These are phyloP conservation scores for Suillus cothurnatus DNA, from an alignment of 768 basidiomycete species.

Conservation along the genomic window DNA sequence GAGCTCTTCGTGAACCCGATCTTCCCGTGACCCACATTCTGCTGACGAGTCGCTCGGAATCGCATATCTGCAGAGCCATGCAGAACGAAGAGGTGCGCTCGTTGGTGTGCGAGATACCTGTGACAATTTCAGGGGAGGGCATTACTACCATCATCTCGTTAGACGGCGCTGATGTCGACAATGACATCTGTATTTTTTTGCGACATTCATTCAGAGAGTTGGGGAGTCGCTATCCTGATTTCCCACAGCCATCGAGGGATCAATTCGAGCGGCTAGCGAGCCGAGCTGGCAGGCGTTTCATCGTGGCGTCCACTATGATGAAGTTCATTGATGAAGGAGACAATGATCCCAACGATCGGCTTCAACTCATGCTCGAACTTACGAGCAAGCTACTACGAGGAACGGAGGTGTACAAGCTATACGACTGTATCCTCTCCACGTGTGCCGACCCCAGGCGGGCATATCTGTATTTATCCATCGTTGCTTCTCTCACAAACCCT, in stretches of 20 bases:
- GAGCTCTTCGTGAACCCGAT: background rate
- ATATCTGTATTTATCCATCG: background rate
- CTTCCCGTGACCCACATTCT: background rate
- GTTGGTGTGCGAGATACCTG: background rate
- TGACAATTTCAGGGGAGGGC: background rate
- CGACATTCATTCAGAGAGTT: background rate
- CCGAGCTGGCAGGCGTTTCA: background rate
- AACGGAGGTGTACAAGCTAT: background rate
- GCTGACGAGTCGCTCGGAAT: background rate
- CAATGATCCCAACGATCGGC: background rate
- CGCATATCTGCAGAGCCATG: background rate
- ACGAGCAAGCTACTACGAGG: background rate
- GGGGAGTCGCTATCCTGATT: background rate
- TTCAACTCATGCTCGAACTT: background rate
- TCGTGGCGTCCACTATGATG: background rate
- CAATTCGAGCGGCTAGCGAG: background rate
- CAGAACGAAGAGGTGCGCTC: background rate
- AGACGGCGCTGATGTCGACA: background rate
- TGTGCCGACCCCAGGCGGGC: background rate
- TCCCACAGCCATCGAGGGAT: background rate
- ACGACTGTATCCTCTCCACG: background rate
- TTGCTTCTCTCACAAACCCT: background rate
- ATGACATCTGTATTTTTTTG: background rate
- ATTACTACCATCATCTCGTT: background rate
- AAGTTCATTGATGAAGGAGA: background rate